Percentiles rank a stretch among this genome's conserved stretches.
Conservation (phyloP, 345 rosid genomes). For the Rubroshorea leprosula region DNA sequence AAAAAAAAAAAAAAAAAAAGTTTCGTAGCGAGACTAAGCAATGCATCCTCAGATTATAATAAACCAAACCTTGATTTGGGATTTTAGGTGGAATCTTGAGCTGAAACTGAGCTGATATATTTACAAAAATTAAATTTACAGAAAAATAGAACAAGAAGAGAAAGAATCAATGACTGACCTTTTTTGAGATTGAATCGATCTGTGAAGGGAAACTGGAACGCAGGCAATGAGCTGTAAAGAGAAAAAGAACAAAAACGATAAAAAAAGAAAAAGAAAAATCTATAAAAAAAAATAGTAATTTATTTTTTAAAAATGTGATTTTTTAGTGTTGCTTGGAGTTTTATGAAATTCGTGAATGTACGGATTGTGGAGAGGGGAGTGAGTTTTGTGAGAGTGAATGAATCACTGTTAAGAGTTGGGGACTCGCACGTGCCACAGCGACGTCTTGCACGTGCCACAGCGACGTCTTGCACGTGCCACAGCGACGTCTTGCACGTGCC, state of each 20-base stretch:
- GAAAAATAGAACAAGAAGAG: neutral
- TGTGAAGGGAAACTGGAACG: neutral
- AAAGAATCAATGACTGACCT: neutral
- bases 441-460: conserved; percentile 55
- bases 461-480: conserved; percentile 67
- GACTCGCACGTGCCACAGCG: neutral
- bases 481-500: conserved; percentile 33
- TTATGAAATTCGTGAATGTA: neutral
- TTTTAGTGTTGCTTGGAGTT: neutral
- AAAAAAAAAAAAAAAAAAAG: neutral
- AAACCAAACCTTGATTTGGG: neutral
- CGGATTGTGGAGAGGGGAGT: conserved; percentile 13
- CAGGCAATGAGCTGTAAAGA: conserved; percentile 2
- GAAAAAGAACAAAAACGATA: neutral
- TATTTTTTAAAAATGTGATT: too few species aligned
- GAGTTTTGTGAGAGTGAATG: neutral
- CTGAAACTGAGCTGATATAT: neutral
- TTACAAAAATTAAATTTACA: neutral
- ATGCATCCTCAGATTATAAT: neutral
- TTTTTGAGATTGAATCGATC: neutral
- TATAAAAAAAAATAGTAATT: neutral
- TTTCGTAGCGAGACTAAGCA: neutral
- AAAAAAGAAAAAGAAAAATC: neutral
- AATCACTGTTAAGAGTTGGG: neutral
- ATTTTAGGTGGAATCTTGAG: neutral